These are phyloP conservation scores for Hordeum vulgare DNA, from an alignment of 176 grass and related monocot species.

Conservation along the genomic window MorexV3_pseudomolecules_assembly NC_058524.1:464110912-464111411, in stretches of 20 bases:
- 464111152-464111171: constrained; percentile 71
- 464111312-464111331: constrained; percentile 9
- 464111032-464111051: not conserved
- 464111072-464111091: not conserved
- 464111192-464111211: constrained; percentile 56
- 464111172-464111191: constrained; percentile 73
- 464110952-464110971: not conserved
- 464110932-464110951: not conserved
- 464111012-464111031: constrained; percentile 3
- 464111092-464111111: not conserved
- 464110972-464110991: not conserved
- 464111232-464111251: constrained; percentile 54
- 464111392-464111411: constrained; percentile 59
- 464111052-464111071: not conserved
- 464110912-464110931: not conserved
- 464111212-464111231: constrained; percentile 59
- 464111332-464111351: not conserved
- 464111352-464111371: constrained; percentile 26
- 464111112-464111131: not conserved
- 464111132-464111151: constrained; percentile 23
- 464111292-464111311: constrained; percentile 13
- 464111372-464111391: constrained; percentile 35
- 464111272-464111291: not conserved
- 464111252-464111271: constrained; percentile 37
- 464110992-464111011: not conserved